Evolutionary conservation across 148 eudicot genomes (phyloP), one percentile per base, ranked within the genome.

Genomic region (Heliosperma pusillum): DNA sequence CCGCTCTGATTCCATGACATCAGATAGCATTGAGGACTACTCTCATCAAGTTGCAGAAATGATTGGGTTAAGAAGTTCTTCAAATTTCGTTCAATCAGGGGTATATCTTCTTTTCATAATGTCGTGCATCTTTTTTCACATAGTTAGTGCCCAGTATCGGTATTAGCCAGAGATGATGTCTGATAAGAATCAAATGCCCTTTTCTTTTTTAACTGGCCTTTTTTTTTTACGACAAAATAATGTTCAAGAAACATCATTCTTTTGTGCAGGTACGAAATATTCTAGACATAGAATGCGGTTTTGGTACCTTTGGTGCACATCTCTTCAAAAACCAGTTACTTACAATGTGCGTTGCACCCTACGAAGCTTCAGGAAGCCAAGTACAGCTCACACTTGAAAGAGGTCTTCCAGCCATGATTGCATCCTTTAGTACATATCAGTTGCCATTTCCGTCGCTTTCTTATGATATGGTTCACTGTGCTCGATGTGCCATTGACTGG

Each of bases 31-130:
- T 21, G 99, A 95, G 81, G 97, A 95, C 79, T 95, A 95, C 79
- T 88, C 99, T 0, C 97, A 92, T 87, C 99, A 95, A 87, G 89
- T 95, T 84, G 97, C 97, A n/a, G 99, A 92, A 83, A 95, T 95
- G 96, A 88, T 92, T 69, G 97, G 97, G 69, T 79, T 95, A 36
- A 87, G 99, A 87, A 95, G 90, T 76, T 97, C 87, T 59, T 95
- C 99, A 59, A 87, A 82, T 86, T 90, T 92, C 60, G 44, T 82
- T 61, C 91, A 90, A 86, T 94, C 94, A 16, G 99, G 99, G 79
- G 99, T 96, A 87, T 77, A 74, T 25, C 13, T 66, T 29, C 25
- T 24, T 58, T 15, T 57, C 42, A 10, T 66, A n/a, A n/a, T n/a
- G n/a, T n/a, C n/a, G n/a, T n/a, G n/a, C n/a, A n/a, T n/a, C n/a